Evolutionary conservation across 495 filamentous ascomycete genomes (phyloP).

Genomic region (Achaetomiella virescens): DNA sequence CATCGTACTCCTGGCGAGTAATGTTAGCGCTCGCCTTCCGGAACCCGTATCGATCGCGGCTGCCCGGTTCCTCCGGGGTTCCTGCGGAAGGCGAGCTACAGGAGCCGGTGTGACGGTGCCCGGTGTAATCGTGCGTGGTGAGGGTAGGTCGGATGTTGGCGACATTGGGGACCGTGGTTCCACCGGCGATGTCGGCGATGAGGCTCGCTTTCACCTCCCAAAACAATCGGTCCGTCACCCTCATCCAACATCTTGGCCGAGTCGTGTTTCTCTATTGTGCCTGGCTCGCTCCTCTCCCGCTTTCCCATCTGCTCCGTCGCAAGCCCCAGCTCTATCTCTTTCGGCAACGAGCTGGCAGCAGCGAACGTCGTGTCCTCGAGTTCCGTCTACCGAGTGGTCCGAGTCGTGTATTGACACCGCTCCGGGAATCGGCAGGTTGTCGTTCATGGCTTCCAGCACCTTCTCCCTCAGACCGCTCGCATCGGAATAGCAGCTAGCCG

Average conservation of each 20-base stretch:
- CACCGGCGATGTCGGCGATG: slow-evolving; percentile 1
- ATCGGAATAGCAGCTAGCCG: slow-evolving; percentile 29
- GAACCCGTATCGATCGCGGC: slow-evolving; percentile 86
- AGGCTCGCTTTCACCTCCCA: not conserved
- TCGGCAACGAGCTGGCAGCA: slow-evolving; percentile 29
- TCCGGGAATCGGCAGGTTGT: slow-evolving; percentile 29
- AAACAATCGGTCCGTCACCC: slow-evolving; percentile 10
- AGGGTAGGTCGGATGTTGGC: not conserved
- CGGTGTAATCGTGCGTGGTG: slow-evolving; percentile 9
- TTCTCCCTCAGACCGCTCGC: slow-evolving; percentile 31
- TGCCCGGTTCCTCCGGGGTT: slow-evolving; percentile 29
- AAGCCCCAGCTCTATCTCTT: slow-evolving; percentile 26
- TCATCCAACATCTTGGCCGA: slow-evolving; percentile 28
- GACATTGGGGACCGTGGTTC: not conserved
- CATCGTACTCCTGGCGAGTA: slow-evolving; percentile 67
- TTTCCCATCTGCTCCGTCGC: slow-evolving; percentile 21
- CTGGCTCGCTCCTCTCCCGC: slow-evolving; percentile 10
- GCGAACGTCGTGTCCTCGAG: slow-evolving; percentile 37
- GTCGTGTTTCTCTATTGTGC: slow-evolving; percentile 26
- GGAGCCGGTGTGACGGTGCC: slow-evolving; percentile 16
- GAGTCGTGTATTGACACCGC: slow-evolving; percentile 17
- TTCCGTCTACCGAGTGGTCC: slow-evolving; percentile 24
- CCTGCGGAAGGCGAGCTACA: slow-evolving; percentile 18
- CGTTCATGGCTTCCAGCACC: slow-evolving; percentile 42
- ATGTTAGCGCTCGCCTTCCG: slow-evolving; percentile 80